These are phyloP conservation scores for Ulota crispa DNA, from an alignment of 225 moss, liverwort and hornwort genomes.

Conservation along the genomic window DNA sequence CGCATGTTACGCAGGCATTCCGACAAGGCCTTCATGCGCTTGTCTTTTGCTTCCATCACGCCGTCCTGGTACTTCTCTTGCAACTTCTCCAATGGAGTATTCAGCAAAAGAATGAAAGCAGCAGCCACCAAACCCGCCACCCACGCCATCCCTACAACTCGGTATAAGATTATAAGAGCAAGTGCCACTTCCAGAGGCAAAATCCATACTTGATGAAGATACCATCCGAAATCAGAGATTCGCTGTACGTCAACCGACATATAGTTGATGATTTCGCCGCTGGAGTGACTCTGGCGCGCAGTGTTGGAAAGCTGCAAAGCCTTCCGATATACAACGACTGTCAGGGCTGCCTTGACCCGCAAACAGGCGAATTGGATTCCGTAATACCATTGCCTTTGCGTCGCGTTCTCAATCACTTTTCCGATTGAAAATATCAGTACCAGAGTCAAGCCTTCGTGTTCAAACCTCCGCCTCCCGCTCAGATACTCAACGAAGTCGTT, in stretches of 20 bases:
- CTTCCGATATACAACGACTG: conserved; percentile 57
- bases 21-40: conserved; percentile 64
- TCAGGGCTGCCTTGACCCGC: conserved; percentile 45
- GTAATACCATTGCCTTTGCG: conserved; percentile 51
- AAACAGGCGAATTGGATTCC: conserved; percentile 47
- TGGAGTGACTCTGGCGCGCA: conserved; percentile 57
- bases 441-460: conserved; percentile 56
- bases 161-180: conserved; percentile 44
- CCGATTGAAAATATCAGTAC: conserved; percentile 44
- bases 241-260: conserved; percentile 69
- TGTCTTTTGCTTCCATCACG: conserved; percentile 69
- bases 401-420: conserved; percentile 48
- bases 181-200: conserved; percentile 55
- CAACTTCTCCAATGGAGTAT: conserved; percentile 56
- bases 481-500: conserved; percentile 93
- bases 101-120: conserved; percentile 39
- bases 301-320: conserved; percentile 51
- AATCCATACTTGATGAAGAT: conserved; percentile 57
- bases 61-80: conserved; percentile 52
- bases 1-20: conserved; percentile 79
- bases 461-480: conserved; percentile 69
- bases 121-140: conserved; percentile 54
- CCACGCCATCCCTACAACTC: conserved; percentile 67
- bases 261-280: conserved; percentile 69
- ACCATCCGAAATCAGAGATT: conserved; percentile 51